These are phyloP conservation scores for Ustilago curta DNA, from an alignment of 1,284 basidiomycete genomes.

Conservation along the genomic window DNA sequence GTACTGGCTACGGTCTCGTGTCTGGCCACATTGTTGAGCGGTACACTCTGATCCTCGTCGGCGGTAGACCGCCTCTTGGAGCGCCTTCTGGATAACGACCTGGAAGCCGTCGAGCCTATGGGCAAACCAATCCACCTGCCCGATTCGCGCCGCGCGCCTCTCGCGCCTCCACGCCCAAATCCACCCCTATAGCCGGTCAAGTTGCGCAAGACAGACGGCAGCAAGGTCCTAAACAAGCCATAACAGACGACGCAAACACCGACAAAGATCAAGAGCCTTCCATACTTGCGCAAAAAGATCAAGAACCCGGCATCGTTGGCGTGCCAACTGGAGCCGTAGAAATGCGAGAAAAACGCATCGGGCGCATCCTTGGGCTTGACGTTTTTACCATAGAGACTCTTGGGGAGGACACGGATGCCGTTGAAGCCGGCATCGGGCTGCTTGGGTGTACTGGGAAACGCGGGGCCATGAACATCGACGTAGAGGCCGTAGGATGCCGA, in stretches of 20 bases:
- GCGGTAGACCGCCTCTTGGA: conserved; percentile 32
- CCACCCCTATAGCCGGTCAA: conserved; percentile 27
- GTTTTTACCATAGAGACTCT: conserved; percentile 95
- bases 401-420: conserved; percentile 84
- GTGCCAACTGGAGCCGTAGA: conserved; percentile 93
- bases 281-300: conserved; percentile 65
- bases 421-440: conserved; percentile 74
- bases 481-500: conserved; percentile 65
- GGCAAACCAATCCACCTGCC: conserved; percentile 53
- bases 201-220: conserved; percentile 32
- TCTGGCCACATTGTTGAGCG: conserved; percentile 14
- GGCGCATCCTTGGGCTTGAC: conserved; percentile 84
- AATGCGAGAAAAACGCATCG: conserved; percentile 86
- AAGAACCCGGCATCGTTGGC: conserved; percentile 69
- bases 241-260: conserved; percentile 50
- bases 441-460: conserved; percentile 85
- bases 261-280: conserved; percentile 57
- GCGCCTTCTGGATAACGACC: conserved; percentile 16
- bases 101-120: conserved; percentile 17
- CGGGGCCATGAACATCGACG: conserved; percentile 81
- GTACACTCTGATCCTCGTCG: conserved; percentile 35
- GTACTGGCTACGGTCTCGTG: conserved; percentile 24
- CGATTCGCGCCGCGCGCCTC: conserved; percentile 7
- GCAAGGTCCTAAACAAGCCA: conserved; percentile 41
- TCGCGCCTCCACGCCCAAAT: conserved; percentile 19